Base-by-base conservation (phyloP, 257 asterid species). In the Gynochthodes officinalis region DNA sequence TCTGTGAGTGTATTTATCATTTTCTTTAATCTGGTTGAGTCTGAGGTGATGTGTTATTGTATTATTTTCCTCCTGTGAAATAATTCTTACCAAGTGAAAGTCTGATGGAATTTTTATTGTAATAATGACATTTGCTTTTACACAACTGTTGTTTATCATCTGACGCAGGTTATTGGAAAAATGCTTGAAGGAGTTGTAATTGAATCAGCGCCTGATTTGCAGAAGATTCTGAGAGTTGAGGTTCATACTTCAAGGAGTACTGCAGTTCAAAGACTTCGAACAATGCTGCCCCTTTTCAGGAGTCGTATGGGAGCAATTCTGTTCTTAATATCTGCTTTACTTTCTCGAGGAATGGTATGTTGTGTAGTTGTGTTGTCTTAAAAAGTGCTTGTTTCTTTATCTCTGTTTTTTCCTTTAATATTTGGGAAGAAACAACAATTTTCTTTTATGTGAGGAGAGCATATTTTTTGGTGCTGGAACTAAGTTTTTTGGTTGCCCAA, bases 271-370 rank as follows among this genome's bases (percentile, higher is more conserved):
- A 86, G 84, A 85, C 92, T 95, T 55, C 90, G 87, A 80, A 86
- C 75, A 32, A 67, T 89, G 92, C 93, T 95, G 79, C 97, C 99
- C 70, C 66, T 85, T 76, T 90, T 82, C 77, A 85, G 91, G 69
- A 88, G 98, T 77, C 99, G 99, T 77, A 73, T 92, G 91, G 99
- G 99, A 78, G 97, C 99, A 48, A 73, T 95, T 87, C 86, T 95
- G n/a, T 95, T 92, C 75, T 77, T 95, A 19, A 89, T 95, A 83
- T 90, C 99, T 21, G 94, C 99, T 64, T 82, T 95, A 80, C 81
- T 95, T 57, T 95, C 98, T 76, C 93, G 97, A 52, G 98, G 98
- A 86, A 81, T 92, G 90, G 99, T 92, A 88, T 66, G 86, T 59
- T 75, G 21, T 54, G 71, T 49, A 63, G 86, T 59, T 75, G 21